Evolutionary conservation across 2,329 filamentous ascomycete genomes (phyloP).

Genomic region (Ceratocystiopsis minuta): DNA sequence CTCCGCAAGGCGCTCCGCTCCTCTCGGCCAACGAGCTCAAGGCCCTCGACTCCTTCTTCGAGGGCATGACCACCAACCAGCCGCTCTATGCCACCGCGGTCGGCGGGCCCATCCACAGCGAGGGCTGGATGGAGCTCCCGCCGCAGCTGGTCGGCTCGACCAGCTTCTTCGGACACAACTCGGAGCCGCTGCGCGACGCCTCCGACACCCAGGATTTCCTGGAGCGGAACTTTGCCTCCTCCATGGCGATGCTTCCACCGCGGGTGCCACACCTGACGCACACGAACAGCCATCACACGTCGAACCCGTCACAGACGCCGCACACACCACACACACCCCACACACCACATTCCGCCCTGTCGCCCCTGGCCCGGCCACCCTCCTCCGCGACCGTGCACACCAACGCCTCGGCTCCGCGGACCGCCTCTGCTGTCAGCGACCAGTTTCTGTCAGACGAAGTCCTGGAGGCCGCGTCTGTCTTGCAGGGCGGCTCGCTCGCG

Average conservation of each 20-base stretch:
- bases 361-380: no score
- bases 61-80: constrained; percentile 31
- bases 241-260: constrained; percentile 8
- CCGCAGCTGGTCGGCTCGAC: constrained; percentile 48
- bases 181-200: constrained; percentile 14
- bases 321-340: no score
- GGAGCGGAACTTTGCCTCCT: no score
- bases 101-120: constrained; percentile 31
- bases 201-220: no score
- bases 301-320: no score
- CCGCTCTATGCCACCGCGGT: constrained; percentile 11
- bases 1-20: constrained; percentile 45
- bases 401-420: no score
- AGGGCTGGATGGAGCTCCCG: constrained; percentile 39
- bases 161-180: constrained; percentile 42
- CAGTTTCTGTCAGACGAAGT: constrained; percentile 33
- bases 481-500: constrained; percentile 25
- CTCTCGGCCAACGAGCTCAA: constrained; percentile 44
- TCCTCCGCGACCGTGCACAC: no score
- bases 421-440: constrained; percentile 4
- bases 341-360: no score
- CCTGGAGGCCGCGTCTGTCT: constrained; percentile 35
- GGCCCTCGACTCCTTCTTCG: constrained; percentile 39
- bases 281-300: no score
- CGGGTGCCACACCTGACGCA: background rate